These are phyloP conservation scores for Larix kaempferi DNA, from an alignment of 75 land plant species.

Conservation along the genomic window DNA sequence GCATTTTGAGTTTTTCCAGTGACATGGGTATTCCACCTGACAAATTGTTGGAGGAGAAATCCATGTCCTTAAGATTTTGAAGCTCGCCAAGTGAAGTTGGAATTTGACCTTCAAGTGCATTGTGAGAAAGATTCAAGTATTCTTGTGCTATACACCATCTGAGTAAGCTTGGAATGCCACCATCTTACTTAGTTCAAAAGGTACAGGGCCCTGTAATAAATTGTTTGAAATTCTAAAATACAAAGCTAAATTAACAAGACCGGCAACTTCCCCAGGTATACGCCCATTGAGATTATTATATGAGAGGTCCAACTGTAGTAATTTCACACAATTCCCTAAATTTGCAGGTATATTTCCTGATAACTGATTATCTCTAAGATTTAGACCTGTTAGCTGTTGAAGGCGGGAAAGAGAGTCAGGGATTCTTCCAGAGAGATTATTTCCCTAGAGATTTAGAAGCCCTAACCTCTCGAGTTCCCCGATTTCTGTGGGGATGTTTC, in stretches of 20 bases:
- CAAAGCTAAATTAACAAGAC: not conserved
- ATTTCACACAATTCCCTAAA: not conserved
- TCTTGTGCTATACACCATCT: not conserved
- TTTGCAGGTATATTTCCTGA: not conserved
- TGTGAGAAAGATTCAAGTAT: not conserved
- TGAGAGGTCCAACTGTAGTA: not conserved
- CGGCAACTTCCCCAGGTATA: conserved; percentile 7
- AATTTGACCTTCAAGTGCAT: not conserved
- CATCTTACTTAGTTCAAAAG: not conserved
- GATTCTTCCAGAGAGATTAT: not conserved
- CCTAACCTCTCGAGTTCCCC: not conserved
- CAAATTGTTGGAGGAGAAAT: not conserved
- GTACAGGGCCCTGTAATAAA: not conserved
- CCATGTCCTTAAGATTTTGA: not conserved
- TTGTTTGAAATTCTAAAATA: not conserved
- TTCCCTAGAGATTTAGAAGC: not conserved
- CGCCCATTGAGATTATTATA: not conserved
- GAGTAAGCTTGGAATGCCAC: not conserved
- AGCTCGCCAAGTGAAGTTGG: not conserved
- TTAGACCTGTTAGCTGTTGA: not conserved
- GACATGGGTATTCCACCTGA: not conserved
- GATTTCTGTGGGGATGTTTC: conserved; percentile 23
- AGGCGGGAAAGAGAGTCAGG: not conserved
- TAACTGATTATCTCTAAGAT: not conserved
- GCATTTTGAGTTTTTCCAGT: too few relatives aligned